Evolutionary conservation across 805 yeast species (phyloP).

Genomic region (Lachancea kluyveri): DNA sequence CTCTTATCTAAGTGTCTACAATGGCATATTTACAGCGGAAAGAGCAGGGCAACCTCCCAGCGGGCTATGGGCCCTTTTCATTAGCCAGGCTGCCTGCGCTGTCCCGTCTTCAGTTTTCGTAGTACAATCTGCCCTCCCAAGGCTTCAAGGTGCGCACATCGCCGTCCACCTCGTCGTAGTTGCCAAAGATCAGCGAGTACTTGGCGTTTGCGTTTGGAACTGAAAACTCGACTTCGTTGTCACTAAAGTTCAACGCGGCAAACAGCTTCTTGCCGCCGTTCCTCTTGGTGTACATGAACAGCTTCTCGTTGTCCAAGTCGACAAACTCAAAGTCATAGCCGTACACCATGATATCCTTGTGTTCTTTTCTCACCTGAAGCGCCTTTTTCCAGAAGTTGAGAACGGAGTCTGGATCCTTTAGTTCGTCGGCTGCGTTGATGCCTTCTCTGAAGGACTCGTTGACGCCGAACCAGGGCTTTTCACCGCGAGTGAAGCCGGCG

Average conservation of each 20-base stretch:
- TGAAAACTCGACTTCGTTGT: constrained; percentile 28
- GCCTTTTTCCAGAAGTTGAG: constrained; percentile 40
- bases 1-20: no score
- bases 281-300: constrained; percentile 38
- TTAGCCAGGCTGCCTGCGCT: no score
- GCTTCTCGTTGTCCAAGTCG: constrained; percentile 37
- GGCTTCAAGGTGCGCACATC: constrained; percentile 28
- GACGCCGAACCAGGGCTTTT: constrained; percentile 38
- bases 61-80: no score
- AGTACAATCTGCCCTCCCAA: constrained; percentile 41
- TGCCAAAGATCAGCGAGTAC: constrained; percentile 31
- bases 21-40: no score
- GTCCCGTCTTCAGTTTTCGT: constrained; percentile 12
- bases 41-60: no score
- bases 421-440: constrained; percentile 43
- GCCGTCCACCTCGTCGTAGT: constrained; percentile 16
- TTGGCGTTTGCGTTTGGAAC: constrained; percentile 26
- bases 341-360: constrained; percentile 38
- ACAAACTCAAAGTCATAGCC: constrained; percentile 38
- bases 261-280: constrained; percentile 28
- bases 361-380: constrained; percentile 36
- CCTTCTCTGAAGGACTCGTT: constrained; percentile 20
- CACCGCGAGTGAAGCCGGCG: constrained; percentile 39
- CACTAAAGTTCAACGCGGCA: constrained; percentile 39
- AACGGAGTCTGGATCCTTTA: constrained; percentile 40